Evolutionary conservation across 1,139 yeast genomes (phyloP).

Genomic region (Candida mesenterica): DNA sequence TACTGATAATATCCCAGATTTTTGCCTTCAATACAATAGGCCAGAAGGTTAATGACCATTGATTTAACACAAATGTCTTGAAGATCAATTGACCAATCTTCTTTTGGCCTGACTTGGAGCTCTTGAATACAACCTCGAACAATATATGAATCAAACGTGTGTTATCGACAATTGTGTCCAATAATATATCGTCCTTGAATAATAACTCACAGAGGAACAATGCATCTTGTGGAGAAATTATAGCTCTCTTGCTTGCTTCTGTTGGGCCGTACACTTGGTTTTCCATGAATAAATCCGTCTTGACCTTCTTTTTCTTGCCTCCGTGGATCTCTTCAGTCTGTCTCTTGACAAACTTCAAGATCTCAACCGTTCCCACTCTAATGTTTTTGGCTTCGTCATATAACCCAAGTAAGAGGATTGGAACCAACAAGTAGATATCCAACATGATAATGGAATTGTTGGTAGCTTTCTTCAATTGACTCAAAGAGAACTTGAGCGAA

Average conservation of each 20-base stretch:
- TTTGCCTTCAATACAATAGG: slow-evolving; percentile 34
- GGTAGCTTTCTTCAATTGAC: slow-evolving; percentile 33
- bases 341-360: slow-evolving; percentile 22
- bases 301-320: slow-evolving; percentile 21
- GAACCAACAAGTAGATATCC: slow-evolving; percentile 36
- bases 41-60: slow-evolving; percentile 37
- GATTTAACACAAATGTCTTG: slow-evolving; percentile 42
- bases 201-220: slow-evolving; percentile 46
- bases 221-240: slow-evolving; percentile 68
- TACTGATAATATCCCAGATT: slow-evolving; percentile 34
- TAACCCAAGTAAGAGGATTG: slow-evolving; percentile 38
- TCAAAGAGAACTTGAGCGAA: slow-evolving; percentile 41
- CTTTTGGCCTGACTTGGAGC: slow-evolving; percentile 29
- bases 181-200: slow-evolving; percentile 21
- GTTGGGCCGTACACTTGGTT: slow-evolving; percentile 40
- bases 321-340: slow-evolving; percentile 19
- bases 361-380: slow-evolving; percentile 26
- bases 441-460: slow-evolving; percentile 17
- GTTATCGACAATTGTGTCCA: slow-evolving; percentile 33
- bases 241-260: slow-evolving; percentile 43
- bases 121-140: slow-evolving; percentile 30
- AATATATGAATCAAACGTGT: slow-evolving; percentile 25
- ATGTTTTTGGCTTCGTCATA: slow-evolving; percentile 28
- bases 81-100: slow-evolving; percentile 37
- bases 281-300: slow-evolving; percentile 34